Conservation (phyloP, 139 green algal genomes). For the Micractinium sp. region DNA sequence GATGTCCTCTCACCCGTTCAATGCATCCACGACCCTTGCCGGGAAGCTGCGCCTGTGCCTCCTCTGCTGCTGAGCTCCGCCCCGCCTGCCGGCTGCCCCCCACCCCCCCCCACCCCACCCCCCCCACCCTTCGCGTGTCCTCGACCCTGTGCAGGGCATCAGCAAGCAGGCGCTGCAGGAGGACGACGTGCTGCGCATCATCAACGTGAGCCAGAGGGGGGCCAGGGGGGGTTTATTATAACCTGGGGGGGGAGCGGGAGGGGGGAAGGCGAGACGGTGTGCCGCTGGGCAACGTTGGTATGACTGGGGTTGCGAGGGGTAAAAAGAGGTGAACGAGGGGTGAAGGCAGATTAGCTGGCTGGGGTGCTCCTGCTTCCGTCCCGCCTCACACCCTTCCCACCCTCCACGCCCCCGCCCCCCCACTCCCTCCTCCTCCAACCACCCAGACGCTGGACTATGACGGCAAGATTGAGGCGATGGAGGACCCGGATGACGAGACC, state of each 20-base stretch:
- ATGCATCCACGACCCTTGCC: not conserved
- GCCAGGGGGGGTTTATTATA: no score
- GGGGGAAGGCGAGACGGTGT: no score
- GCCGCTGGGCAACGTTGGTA: no score
- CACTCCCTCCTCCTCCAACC: not conserved
- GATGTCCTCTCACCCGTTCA: not conserved
- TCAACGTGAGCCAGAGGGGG: constrained; percentile 6
- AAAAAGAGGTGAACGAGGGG: no score
- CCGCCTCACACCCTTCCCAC: not conserved
- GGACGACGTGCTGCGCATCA: constrained; percentile 28
- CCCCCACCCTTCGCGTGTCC: no score
- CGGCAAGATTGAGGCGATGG: constrained; percentile 68
- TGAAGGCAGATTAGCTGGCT: no score
- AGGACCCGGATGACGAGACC: constrained; percentile 49
- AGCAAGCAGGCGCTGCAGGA: constrained; percentile 40
- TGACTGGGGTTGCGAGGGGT: no score
- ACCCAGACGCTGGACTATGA: constrained; percentile 64
- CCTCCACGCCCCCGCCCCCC: no score
- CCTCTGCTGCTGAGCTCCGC: not conserved
- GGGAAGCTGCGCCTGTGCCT: not conserved
- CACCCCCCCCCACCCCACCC: not conserved
- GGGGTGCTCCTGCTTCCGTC: no score
- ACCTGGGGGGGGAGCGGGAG: no score
- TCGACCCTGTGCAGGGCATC: constrained; percentile 7
- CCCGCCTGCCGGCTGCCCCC: no score